Conservation (phyloP, 192 early-diverging fungal species). For the Rhizophagus prolifer region DNA sequence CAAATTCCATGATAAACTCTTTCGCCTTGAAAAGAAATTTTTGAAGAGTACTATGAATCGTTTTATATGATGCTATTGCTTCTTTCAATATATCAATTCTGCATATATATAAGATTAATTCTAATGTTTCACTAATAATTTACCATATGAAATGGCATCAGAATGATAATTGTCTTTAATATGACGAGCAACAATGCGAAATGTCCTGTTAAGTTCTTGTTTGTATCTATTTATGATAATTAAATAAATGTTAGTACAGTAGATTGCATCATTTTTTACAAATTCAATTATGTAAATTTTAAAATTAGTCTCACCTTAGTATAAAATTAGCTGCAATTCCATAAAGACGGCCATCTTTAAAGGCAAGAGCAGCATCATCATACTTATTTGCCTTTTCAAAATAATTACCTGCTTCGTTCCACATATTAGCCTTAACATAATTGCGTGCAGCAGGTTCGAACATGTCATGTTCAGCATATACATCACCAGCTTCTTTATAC, state of each 20-base stretch:
- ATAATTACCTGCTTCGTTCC: neutral
- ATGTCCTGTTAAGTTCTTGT: neutral
- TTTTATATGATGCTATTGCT: neutral
- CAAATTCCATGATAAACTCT: neutral
- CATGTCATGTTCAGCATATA: neutral
- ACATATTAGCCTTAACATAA: neutral
- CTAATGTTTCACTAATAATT: neutral
- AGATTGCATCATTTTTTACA: neutral
- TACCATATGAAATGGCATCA: neutral
- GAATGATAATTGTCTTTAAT: neutral
- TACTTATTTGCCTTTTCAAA: slow-evolving; percentile 23
- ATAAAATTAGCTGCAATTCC: slow-evolving; percentile 1
- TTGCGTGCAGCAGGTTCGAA: slow-evolving; percentile 3
- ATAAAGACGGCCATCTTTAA: neutral
- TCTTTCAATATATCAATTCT: neutral
- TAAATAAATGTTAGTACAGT: neutral
- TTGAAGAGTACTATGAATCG: neutral
- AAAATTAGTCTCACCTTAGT: too few species aligned
- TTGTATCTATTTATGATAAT: slow-evolving; percentile 1
- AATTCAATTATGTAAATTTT: too few species aligned
- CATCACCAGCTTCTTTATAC: slow-evolving; percentile 6
- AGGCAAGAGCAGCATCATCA: slow-evolving; percentile 8
- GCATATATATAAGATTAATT: neutral
- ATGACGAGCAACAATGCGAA: neutral
- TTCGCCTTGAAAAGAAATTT: neutral